Conservation (phyloP, 148 eudicot genomes). For the Rhododendron ferrugineum region DNA sequence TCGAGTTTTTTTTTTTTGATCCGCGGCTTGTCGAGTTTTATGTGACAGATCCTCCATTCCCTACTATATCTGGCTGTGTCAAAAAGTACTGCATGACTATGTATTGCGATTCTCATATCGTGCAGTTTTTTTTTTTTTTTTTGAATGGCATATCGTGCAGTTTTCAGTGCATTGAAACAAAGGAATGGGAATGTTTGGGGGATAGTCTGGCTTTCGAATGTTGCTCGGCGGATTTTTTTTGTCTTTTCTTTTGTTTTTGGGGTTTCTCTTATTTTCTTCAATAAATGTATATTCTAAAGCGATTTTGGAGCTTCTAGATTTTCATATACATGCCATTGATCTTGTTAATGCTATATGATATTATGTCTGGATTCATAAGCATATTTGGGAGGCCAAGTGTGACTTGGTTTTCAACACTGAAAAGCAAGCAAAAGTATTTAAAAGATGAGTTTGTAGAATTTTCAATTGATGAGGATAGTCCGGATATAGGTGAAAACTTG, state of each 20-base stretch:
- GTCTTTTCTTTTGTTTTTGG: not conserved
- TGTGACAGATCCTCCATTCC: not conserved
- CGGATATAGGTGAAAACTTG: too few species aligned
- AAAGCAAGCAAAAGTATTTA: not conserved
- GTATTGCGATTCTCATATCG: not conserved
- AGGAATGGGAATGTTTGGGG: not conserved
- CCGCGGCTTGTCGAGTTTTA: not conserved
- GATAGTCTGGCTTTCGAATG: not conserved
- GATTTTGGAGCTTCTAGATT: not conserved
- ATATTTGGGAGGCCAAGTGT: not conserved
- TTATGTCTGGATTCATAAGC: not conserved
- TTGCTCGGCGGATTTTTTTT: not conserved
- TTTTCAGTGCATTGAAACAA: not conserved
- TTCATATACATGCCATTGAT: not conserved
- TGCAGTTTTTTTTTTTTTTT: not conserved
- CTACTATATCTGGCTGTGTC: not conserved
- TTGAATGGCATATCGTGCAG: not conserved
- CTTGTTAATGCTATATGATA: not conserved
- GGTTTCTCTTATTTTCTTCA: not conserved
- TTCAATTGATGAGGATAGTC: too few species aligned
- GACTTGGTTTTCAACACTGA: not conserved
- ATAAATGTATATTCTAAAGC: not conserved
- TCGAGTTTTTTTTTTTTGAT: too few species aligned
- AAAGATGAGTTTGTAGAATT: too few species aligned
- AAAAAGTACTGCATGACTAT: not conserved